Percentiles rank a stretch among this genome's conserved stretches.
phyloP scores from a whole-genome alignment of 208 protist species.

The Entamoeba moshkovskii region DNA sequence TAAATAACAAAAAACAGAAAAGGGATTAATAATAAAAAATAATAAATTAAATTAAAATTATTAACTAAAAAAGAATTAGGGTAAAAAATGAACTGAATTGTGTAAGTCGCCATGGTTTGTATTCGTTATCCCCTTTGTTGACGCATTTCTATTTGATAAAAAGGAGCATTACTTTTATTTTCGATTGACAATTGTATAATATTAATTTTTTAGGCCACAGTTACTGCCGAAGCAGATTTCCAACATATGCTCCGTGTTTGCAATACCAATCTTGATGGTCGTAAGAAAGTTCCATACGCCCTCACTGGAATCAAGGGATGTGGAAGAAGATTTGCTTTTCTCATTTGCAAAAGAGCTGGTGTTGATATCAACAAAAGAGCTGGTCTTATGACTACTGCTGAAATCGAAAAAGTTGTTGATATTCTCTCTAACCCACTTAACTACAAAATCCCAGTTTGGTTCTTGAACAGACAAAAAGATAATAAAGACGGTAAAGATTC shows the following conservation, averaged over 20 bases:
- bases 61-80: no score
- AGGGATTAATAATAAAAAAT: no score
- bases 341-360: constrained; percentile 94
- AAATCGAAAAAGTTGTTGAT: constrained; percentile 86
- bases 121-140: no score
- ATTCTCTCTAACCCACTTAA: constrained; percentile 87
- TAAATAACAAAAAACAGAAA: no score
- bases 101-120: no score
- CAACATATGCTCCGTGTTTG: constrained; percentile 98
- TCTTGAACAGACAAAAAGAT: constrained; percentile 97
- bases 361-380: constrained; percentile 78
- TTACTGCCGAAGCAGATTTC: constrained; percentile 54
- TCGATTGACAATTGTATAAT: no score
- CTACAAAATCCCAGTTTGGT: constrained; percentile 98
- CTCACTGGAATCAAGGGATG: constrained; percentile 77
- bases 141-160: no score
- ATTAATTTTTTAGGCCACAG: neutral
- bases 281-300: constrained; percentile 33
- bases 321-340: constrained; percentile 90
- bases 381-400: constrained; percentile 53
- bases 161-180: no score
- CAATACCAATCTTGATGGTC: constrained; percentile 97
- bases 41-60: no score
- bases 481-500: constrained; percentile 84
- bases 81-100: no score